Conservation (phyloP, 768 basidiomycete species). For the Coprinellus aureogranulatus region DNA sequence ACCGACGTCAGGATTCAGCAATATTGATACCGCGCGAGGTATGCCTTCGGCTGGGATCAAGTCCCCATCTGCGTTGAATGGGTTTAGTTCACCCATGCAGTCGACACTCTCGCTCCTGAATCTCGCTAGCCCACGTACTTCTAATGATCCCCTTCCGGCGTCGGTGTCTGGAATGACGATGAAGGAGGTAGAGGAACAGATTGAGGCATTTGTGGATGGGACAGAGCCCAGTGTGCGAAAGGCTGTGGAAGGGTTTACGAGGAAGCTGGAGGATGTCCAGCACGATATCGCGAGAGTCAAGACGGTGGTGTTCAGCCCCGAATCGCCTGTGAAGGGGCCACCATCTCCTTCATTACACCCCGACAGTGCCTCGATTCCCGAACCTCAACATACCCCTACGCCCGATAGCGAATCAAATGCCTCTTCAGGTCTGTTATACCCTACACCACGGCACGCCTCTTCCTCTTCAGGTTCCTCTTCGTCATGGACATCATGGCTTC, state of each 20-base stretch:
- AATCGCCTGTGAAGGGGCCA: slow-evolving; percentile 15
- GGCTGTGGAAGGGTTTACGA: slow-evolving; percentile 45
- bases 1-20: slow-evolving; percentile 7
- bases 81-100: background rate
- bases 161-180: slow-evolving; percentile 13
- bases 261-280: slow-evolving; percentile 69
- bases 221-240: slow-evolving; percentile 45
- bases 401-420: background rate
- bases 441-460: background rate
- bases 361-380: background rate
- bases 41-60: background rate
- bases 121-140: background rate
- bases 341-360: slow-evolving; percentile 6
- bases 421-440: background rate
- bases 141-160: background rate
- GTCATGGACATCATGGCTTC: slow-evolving; percentile 57
- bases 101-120: background rate
- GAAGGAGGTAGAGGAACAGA: slow-evolving; percentile 46
- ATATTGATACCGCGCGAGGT: background rate
- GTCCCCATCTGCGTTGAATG: background rate
- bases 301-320: slow-evolving; percentile 49
- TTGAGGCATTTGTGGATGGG: slow-evolving; percentile 57
- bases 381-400: background rate
- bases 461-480: background rate
- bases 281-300: slow-evolving; percentile 77